Evolutionary conservation across 1,284 basidiomycete genomes (phyloP).

Genomic region (Microbotryum lychnidis-dioicae): DNA sequence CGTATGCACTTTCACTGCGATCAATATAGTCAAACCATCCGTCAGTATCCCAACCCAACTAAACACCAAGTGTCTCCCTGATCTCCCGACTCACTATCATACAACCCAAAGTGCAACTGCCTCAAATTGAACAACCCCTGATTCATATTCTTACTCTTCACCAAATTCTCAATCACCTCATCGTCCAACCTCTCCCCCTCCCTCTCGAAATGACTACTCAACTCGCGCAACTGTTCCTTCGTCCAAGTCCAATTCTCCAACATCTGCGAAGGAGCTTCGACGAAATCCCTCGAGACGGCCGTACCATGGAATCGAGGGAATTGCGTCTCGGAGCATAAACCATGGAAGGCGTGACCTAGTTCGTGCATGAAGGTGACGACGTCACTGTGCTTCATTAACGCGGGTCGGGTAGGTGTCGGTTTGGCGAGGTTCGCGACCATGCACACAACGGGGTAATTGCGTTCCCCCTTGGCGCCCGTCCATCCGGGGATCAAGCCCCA

Average conservation of each 20-base stretch:
- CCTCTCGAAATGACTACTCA: slow-evolving; percentile 64
- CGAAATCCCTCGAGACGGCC: slow-evolving; percentile 64
- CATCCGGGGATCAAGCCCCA: slow-evolving; percentile 52
- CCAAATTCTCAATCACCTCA: slow-evolving; percentile 67
- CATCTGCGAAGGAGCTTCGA: slow-evolving; percentile 70
- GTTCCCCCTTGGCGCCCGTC: slow-evolving; percentile 45
- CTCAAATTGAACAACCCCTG: slow-evolving; percentile 69
- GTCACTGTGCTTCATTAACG: slow-evolving; percentile 71
- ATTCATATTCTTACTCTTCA: slow-evolving; percentile 71
- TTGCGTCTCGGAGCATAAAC: slow-evolving; percentile 60
- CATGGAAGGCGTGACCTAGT: slow-evolving; percentile 83
- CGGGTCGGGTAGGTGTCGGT: slow-evolving; percentile 65
- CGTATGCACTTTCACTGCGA: slow-evolving; percentile 45
- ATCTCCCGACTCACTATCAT: slow-evolving; percentile 48
- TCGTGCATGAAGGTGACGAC: slow-evolving; percentile 46
- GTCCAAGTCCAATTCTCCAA: slow-evolving; percentile 64
- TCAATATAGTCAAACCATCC: background rate
- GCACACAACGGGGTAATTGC: slow-evolving; percentile 55
- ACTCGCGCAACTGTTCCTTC: slow-evolving; percentile 62
- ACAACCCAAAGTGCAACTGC: slow-evolving; percentile 72
- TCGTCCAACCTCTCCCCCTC: slow-evolving; percentile 61
- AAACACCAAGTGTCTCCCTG: no score
- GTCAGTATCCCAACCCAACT: background rate
- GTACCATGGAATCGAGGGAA: slow-evolving; percentile 67
- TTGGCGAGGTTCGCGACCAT: slow-evolving; percentile 86